Conservation (phyloP, 805 yeast genomes). For the Nakazawaea molendinolei region DNA sequence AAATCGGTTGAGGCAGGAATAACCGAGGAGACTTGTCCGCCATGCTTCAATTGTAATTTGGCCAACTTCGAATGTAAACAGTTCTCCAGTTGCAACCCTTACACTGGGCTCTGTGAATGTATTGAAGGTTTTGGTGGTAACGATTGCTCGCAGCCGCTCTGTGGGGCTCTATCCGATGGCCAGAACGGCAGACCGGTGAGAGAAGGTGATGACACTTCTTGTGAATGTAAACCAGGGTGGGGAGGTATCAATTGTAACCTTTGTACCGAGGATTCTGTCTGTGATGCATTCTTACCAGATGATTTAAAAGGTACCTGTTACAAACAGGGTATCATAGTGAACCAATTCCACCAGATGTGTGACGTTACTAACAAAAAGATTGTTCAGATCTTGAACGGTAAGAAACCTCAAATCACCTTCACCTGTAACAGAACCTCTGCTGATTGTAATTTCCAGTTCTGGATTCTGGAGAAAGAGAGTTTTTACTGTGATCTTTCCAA, state of each 20-base stretch:
- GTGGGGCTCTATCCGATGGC: slow-evolving; percentile 75
- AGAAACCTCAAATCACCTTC: slow-evolving; percentile 87
- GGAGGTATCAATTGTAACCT: slow-evolving; percentile 88
- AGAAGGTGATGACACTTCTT: slow-evolving; percentile 37
- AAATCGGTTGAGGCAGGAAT: background rate
- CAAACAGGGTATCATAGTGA: slow-evolving; percentile 74
- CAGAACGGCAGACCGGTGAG: slow-evolving; percentile 56
- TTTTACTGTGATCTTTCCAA: slow-evolving; percentile 77
- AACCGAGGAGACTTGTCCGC: slow-evolving; percentile 48
- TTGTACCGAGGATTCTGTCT: slow-evolving; percentile 66
- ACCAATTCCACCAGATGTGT: slow-evolving; percentile 83
- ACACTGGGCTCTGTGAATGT: slow-evolving; percentile 89
- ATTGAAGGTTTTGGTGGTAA: slow-evolving; percentile 89
- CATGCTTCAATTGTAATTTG: slow-evolving; percentile 91
- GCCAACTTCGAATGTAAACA: slow-evolving; percentile 90
- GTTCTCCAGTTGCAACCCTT: slow-evolving; percentile 81
- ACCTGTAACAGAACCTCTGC: slow-evolving; percentile 66
- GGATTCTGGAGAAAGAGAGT: slow-evolving; percentile 89
- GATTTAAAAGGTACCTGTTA: slow-evolving; percentile 83
- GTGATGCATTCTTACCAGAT: slow-evolving; percentile 85
- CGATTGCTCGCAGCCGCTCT: slow-evolving; percentile 82
- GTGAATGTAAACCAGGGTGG: slow-evolving; percentile 87
- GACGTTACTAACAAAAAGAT: slow-evolving; percentile 89
- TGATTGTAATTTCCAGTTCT: slow-evolving; percentile 84
- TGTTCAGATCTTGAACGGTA: slow-evolving; percentile 69